phyloP scores from a whole-genome alignment of 73 alveolate species.

The Uronychia binucleata region DNA sequence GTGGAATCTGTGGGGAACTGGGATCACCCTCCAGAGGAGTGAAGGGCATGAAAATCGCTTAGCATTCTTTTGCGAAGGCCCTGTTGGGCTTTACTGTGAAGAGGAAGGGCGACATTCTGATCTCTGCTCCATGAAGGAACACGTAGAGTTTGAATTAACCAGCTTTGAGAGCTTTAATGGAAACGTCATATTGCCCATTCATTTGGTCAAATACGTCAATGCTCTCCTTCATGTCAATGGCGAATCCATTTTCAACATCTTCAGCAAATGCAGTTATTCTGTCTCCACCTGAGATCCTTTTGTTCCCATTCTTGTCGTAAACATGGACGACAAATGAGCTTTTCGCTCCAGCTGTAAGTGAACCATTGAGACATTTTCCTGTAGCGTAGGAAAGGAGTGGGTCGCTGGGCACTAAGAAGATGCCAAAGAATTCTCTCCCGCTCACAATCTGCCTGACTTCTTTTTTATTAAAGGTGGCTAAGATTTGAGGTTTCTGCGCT shows the following conservation, averaged over 20 bases:
- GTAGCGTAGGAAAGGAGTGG: conserved; percentile 23
- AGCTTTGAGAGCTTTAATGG: background rate
- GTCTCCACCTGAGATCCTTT: conserved; percentile 26
- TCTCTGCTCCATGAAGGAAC: conserved; percentile 14
- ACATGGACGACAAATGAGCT: conserved; percentile 5
- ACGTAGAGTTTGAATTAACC: conserved; percentile 1
- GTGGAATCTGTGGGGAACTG: background rate
- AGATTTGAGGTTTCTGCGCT: background rate
- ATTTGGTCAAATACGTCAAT: conserved; percentile 13
- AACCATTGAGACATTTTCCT: conserved; percentile 17
- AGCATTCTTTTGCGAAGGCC: background rate
- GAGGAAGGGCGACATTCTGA: conserved; percentile 27
- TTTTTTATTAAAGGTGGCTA: conserved; percentile 17
- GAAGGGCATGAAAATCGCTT: conserved; percentile 8
- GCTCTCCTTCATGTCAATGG: background rate
- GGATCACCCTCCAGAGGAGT: background rate
- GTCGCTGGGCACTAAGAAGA: conserved; percentile 19
- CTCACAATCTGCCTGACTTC: conserved; percentile 19
- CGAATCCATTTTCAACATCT: conserved; percentile 2
- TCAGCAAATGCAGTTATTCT: conserved; percentile 14
- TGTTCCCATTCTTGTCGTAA: conserved; percentile 17
- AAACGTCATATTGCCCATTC: conserved; percentile 27
- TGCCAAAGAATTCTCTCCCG: conserved; percentile 43
- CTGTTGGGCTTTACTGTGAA: conserved; percentile 16
- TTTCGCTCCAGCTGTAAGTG: conserved; percentile 20